phyloP scores from a whole-genome alignment of 2,329 filamentous ascomycete genomes.

The Verticillium nubilum region DNA sequence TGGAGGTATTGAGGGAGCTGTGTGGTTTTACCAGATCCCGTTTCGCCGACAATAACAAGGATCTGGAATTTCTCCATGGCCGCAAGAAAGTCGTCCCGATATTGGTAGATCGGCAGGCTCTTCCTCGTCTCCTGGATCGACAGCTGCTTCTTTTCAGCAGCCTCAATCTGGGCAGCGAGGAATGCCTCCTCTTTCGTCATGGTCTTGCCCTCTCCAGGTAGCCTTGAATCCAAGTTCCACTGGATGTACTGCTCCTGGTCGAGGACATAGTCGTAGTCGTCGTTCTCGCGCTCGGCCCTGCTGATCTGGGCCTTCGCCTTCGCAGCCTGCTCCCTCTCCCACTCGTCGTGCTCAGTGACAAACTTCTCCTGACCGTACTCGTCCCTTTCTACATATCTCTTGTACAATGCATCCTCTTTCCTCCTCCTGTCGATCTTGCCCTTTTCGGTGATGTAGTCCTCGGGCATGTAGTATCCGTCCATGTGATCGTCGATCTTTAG shows the following conservation, averaged over 20 bases:
- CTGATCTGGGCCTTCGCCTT: constrained; percentile 86
- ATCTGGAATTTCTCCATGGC: constrained; percentile 83
- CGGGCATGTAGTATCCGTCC: constrained; percentile 88
- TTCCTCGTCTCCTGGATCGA: constrained; percentile 90
- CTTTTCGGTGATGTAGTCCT: constrained; percentile 92
- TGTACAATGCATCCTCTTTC: constrained; percentile 87
- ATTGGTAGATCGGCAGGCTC: constrained; percentile 83
- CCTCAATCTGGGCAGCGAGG: constrained; percentile 76
- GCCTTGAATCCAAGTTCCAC: constrained; percentile 69
- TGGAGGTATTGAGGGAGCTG: constrained; percentile 91
- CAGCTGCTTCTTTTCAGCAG: constrained; percentile 80
- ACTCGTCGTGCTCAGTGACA: constrained; percentile 91
- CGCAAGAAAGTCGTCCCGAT: constrained; percentile 78
- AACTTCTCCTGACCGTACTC: constrained; percentile 85
- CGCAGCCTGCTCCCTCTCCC: constrained; percentile 83
- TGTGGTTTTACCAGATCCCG: constrained; percentile 92
- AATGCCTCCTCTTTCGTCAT: constrained; percentile 74
- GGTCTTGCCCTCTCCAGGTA: constrained; percentile 65
- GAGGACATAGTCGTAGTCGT: constrained; percentile 89
- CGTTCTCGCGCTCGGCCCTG: constrained; percentile 66
- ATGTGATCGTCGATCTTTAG: constrained; percentile 84
- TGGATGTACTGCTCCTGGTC: constrained; percentile 85
- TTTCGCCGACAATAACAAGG: constrained; percentile 89
- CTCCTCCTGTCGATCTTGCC: constrained; percentile 82
- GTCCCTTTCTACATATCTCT: constrained; percentile 81